These are phyloP conservation scores for Camellia granthamiana DNA, from an alignment of 148 eudicot species.

Conservation along the genomic window DNA sequence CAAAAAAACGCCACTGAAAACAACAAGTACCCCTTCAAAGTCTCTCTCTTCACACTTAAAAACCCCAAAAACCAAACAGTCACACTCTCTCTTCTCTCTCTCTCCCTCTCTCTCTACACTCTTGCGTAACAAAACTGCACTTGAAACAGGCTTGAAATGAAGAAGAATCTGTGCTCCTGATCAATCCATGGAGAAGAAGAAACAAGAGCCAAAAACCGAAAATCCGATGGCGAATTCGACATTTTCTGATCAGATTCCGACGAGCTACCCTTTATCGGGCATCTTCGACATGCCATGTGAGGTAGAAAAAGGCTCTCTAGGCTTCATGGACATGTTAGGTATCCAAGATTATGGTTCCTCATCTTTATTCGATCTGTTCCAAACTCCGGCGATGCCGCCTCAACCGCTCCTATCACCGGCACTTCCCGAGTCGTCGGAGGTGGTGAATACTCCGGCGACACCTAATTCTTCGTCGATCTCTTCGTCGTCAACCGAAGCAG, in stretches of 20 bases:
- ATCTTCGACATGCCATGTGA: conserved; percentile 28
- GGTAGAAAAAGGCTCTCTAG: conserved; percentile 18
- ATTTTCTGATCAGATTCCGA: conserved; percentile 30
- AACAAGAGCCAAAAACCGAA: conserved; percentile 10
- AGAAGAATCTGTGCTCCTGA: conserved; percentile 36
- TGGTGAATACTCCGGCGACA: conserved; percentile 53
- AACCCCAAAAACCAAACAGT: conserved; percentile 26
- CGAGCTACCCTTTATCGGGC: conserved; percentile 14
- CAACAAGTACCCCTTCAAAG: neutral
- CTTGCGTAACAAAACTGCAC: conserved; percentile 10
- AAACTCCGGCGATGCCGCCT: conserved; percentile 10
- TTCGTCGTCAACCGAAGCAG: conserved; percentile 55
- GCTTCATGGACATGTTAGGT: conserved; percentile 40
- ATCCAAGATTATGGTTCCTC: conserved; percentile 34
- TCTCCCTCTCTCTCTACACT: conserved; percentile 19
- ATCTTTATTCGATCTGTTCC: conserved; percentile 40
- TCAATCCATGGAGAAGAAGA: conserved; percentile 30
- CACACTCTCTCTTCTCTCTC: conserved; percentile 9
- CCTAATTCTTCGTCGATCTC: conserved; percentile 63
- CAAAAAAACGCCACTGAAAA: conserved; percentile 22
- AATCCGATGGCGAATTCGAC: conserved; percentile 22
- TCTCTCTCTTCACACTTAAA: conserved; percentile 22
- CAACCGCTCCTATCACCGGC: conserved; percentile 24
- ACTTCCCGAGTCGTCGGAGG: conserved; percentile 40
- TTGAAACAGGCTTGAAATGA: conserved; percentile 21